A percentile compares a stretch with the other conserved stretches of the same genome.
phyloP scores from a whole-genome alignment of 306 rosid genomes.

The Phaseolus lunatus region DNA sequence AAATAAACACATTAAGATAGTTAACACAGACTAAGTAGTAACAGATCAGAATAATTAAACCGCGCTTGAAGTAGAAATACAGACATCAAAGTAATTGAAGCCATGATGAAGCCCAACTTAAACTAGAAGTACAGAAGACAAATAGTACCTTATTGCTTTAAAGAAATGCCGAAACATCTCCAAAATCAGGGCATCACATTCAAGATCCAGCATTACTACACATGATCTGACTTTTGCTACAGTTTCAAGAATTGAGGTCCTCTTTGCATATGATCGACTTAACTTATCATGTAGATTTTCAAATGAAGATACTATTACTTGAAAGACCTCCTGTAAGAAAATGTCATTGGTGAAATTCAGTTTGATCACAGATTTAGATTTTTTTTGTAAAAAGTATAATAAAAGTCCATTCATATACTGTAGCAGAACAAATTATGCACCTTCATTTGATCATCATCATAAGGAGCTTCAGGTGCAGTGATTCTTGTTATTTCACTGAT shows the following conservation, averaged over 20 bases:
- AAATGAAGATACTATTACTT: conserved; percentile 85
- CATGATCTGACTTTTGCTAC: conserved; percentile 94
- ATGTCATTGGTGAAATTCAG: conserved; percentile 6
- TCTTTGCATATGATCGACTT: conserved; percentile 73
- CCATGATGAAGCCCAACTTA: not conserved
- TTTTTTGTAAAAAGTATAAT: not conserved
- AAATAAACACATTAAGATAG: not conserved
- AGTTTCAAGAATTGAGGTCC: conserved; percentile 81
- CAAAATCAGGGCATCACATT: conserved; percentile 79
- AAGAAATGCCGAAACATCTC: conserved; percentile 95
- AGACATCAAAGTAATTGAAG: conserved; percentile 17
- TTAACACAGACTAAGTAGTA: not conserved
- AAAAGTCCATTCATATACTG: not conserved
- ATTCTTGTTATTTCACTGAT: conserved; percentile 93
- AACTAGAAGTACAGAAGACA: too few relatives aligned
- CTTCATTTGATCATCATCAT: conserved; percentile 94
- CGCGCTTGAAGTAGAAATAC: conserved; percentile 10
- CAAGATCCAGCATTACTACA: conserved; percentile 95
- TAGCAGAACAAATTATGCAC: conserved; percentile 43
- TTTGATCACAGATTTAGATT: not conserved
- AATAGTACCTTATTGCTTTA: conserved; percentile 68
- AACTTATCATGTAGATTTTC: conserved; percentile 75
- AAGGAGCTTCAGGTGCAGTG: conserved; percentile 95
- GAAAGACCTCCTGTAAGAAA: conserved; percentile 76
- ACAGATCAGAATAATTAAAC: not conserved